Evolutionary conservation across 1,284 basidiomycete genomes (phyloP).

Genomic region (Somion occarium): DNA sequence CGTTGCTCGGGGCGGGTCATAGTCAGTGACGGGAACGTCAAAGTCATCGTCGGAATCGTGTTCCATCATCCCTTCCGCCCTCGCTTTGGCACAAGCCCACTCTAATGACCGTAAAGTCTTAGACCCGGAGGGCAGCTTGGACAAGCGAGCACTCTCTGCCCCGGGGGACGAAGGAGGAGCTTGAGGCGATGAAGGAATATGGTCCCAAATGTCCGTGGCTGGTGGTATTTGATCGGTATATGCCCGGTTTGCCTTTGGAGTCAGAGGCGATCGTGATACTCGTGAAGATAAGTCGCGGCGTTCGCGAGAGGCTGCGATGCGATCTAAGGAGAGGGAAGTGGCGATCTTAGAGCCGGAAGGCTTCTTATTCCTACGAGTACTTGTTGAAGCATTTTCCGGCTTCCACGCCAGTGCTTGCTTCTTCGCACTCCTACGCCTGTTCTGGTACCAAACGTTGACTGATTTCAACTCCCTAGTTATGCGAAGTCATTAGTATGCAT

Average conservation of each 20-base stretch:
- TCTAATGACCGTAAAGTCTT: slow-evolving; percentile 36
- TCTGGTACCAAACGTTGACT: slow-evolving; percentile 49
- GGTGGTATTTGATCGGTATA: background rate
- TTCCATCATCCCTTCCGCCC: slow-evolving; percentile 20
- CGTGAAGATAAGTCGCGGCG: slow-evolving; percentile 20
- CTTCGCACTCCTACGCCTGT: slow-evolving; percentile 42
- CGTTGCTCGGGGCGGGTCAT: background rate
- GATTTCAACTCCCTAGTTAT: slow-evolving; percentile 39
- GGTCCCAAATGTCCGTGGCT: slow-evolving; percentile 30
- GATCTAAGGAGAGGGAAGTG: slow-evolving; percentile 35
- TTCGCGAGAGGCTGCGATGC: slow-evolving; percentile 35
- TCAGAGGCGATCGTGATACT: slow-evolving; percentile 24
- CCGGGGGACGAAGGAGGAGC: slow-evolving; percentile 31
- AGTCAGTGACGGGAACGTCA: slow-evolving; percentile 9
- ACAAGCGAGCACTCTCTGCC: slow-evolving; percentile 26
- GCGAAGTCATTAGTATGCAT: background rate
- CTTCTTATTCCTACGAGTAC: background rate
- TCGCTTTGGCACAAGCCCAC: slow-evolving; percentile 42
- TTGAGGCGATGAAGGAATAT: slow-evolving; percentile 39
- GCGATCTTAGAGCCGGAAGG: slow-evolving; percentile 17
- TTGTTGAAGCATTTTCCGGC: slow-evolving; percentile 9
- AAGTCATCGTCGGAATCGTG: slow-evolving; percentile 13
- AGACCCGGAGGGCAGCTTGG: slow-evolving; percentile 25
- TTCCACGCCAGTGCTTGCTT: slow-evolving; percentile 30
- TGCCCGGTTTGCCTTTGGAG: slow-evolving; percentile 12